Evolutionary conservation across 352 stramenopile genomes (phyloP).

Genomic region (Halophytophthora polymorphica): DNA sequence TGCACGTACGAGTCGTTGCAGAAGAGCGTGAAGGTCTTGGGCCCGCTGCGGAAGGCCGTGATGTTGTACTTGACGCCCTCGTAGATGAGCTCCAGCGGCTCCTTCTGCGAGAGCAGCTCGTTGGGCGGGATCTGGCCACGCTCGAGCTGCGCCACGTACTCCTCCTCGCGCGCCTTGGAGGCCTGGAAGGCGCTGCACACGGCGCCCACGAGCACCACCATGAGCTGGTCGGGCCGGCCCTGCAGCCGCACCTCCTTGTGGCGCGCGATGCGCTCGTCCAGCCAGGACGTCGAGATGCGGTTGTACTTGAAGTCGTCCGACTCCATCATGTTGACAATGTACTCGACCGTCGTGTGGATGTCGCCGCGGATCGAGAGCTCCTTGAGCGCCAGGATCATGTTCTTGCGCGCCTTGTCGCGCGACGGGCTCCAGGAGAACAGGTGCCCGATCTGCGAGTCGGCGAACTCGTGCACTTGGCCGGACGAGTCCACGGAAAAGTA

Average conservation of each 20-base stretch:
- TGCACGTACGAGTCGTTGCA: slow-evolving; percentile 88
- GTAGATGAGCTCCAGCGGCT: slow-evolving; percentile 97
- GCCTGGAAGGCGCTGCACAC: slow-evolving; percentile 82
- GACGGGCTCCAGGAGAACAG: slow-evolving; percentile 97
- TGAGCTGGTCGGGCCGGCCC: slow-evolving; percentile 77
- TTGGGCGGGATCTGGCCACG: slow-evolving; percentile 91
- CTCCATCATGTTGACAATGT: slow-evolving; percentile 99
- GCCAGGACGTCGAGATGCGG: slow-evolving; percentile 98
- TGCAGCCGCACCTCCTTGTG: slow-evolving; percentile 89
- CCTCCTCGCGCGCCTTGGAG: slow-evolving; percentile 63
- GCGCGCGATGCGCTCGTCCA: slow-evolving; percentile 95
- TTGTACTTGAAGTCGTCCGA: slow-evolving; percentile 98
- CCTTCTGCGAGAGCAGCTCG: slow-evolving; percentile 77
- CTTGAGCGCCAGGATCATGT: slow-evolving; percentile 98
- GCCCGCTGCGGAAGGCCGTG: slow-evolving; percentile 85
- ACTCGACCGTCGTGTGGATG: slow-evolving; percentile 99
- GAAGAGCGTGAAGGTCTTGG: slow-evolving; percentile 91
- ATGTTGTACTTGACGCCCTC: slow-evolving; percentile 99
- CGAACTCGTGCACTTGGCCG: slow-evolving; percentile 99
- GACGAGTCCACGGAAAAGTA: slow-evolving; percentile 99
- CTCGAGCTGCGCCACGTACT: slow-evolving; percentile 84
- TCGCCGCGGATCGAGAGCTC: slow-evolving; percentile 99
- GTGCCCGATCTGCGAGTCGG: slow-evolving; percentile 99
- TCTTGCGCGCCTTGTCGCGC: slow-evolving; percentile 96
- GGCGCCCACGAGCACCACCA: slow-evolving; percentile 88